Percentiles rank a stretch among this genome's conserved stretches.
These are phyloP conservation scores for Auxenochlorella protothecoides DNA, from an alignment of 139 green algal species.

Conservation along the genomic window DNA sequence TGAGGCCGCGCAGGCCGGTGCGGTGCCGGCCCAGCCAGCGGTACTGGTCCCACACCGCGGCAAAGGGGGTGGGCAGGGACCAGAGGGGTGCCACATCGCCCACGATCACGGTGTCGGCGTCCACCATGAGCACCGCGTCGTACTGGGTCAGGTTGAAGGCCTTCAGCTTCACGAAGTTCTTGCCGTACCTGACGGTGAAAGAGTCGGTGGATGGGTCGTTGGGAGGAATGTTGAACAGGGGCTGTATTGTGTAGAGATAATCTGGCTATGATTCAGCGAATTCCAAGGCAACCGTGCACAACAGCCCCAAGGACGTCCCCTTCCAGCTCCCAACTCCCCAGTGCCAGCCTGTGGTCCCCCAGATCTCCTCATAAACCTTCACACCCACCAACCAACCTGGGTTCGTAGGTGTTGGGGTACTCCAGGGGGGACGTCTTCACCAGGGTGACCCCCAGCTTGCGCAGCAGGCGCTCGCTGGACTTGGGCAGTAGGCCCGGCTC, in stretches of 20 bases:
- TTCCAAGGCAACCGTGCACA: no score
- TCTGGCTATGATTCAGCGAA: no score
- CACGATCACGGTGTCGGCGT: constrained; percentile 13
- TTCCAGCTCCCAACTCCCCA: no score
- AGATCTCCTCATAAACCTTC: background rate
- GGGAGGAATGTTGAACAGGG: no score
- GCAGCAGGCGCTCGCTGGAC: background rate
- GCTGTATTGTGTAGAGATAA: no score
- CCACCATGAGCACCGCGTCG: constrained; percentile 15
- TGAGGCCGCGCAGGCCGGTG: background rate
- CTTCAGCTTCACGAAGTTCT: constrained; percentile 23
- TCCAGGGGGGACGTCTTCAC: constrained; percentile 3
- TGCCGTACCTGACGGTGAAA: constrained; percentile 5
- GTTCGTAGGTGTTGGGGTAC: constrained; percentile 7
- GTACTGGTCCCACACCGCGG: constrained; percentile 11
- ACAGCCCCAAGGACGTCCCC: no score
- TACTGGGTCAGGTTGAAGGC: constrained; percentile 18
- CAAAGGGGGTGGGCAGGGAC: constrained; percentile 11
- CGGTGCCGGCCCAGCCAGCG: constrained; percentile 2
- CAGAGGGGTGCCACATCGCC: constrained; percentile 1
- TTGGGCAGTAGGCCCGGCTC: background rate
- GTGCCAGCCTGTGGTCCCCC: background rate
- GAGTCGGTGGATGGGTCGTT: background rate
- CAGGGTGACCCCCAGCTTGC: constrained; percentile 2
- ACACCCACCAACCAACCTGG: background rate